These are phyloP conservation scores for Auricularia auricula-judae DNA, from an alignment of 768 basidiomycete genomes.

Conservation along the genomic window DNA sequence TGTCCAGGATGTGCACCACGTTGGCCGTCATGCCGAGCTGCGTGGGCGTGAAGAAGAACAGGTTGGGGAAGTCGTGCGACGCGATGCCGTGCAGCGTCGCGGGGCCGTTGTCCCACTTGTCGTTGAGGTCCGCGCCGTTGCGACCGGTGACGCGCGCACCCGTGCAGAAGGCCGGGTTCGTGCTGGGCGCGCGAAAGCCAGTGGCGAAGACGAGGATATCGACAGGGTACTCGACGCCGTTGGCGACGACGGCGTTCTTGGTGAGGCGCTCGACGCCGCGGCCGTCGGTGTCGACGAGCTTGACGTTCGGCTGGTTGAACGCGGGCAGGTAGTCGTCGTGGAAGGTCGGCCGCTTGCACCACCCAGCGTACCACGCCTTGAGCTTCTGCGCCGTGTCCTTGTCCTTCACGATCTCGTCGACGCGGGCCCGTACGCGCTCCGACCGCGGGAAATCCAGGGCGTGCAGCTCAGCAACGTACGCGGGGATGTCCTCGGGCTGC, in stretches of 20 bases:
- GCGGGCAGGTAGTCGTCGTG: slow-evolving; percentile 4
- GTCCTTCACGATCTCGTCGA: not conserved
- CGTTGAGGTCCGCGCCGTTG: not conserved
- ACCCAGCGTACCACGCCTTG: not conserved
- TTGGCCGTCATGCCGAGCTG: not conserved
- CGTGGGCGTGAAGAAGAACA: not conserved
- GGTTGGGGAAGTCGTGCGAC: not conserved
- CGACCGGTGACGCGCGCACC: not conserved
- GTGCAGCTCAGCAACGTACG: not conserved
- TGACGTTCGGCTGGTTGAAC: slow-evolving; percentile 1
- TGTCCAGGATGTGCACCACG: not conserved
- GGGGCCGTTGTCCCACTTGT: not conserved
- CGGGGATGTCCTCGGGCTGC: not conserved
- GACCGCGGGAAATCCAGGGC: not conserved
- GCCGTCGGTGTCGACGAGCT: slow-evolving; percentile 2
- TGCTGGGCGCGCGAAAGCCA: not conserved
- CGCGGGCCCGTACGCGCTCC: not conserved
- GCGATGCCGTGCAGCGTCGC: not conserved
- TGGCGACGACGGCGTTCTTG: not conserved
- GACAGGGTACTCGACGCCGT: not conserved
- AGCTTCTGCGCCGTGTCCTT: not conserved
- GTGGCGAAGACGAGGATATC: slow-evolving; percentile 1
- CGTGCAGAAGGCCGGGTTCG: not conserved
- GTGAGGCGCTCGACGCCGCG: not conserved
- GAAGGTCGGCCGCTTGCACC: slow-evolving; percentile 4